phyloP scores from a whole-genome alignment of 1,139 yeast species.

The Saccharomyces hybrid region DNA sequence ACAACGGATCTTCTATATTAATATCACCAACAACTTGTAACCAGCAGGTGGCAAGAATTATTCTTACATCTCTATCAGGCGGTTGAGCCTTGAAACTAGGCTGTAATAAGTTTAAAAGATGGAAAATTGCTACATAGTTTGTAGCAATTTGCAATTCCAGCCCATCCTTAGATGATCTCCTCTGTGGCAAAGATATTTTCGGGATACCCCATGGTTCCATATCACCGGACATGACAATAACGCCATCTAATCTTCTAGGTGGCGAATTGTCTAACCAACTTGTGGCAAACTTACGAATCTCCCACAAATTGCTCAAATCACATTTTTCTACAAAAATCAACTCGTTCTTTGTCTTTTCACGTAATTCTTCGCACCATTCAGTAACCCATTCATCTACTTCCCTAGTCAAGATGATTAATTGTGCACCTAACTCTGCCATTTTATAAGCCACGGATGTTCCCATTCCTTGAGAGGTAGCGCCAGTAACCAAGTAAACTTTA shows the following conservation, averaged over 20 bases:
- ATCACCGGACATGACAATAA: constrained; percentile 82
- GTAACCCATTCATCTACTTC: constrained; percentile 68
- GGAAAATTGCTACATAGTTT: constrained; percentile 76
- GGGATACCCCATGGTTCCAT: constrained; percentile 50
- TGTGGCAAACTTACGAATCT: constrained; percentile 87
- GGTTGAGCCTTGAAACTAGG: constrained; percentile 87
- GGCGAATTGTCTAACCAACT: constrained; percentile 89
- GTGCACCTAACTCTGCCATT: constrained; percentile 79
- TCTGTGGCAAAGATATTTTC: constrained; percentile 20
- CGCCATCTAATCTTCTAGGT: constrained; percentile 83
- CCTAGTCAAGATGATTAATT: constrained; percentile 65
- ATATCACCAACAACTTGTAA: constrained; percentile 66
- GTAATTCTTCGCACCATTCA: constrained; percentile 70
- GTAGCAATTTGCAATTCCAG: constrained; percentile 77
- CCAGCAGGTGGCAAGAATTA: constrained; percentile 68
- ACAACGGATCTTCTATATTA: constrained; percentile 59
- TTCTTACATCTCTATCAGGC: constrained; percentile 86
- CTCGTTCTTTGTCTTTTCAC: constrained; percentile 61
- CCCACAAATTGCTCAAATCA: constrained; percentile 65
- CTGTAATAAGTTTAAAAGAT: constrained; percentile 63
- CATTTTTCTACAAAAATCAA: constrained; percentile 85
- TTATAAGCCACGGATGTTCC: constrained; percentile 74
- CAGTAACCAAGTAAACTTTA: constrained; percentile 71
- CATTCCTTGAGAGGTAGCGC: constrained; percentile 80
- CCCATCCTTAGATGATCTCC: constrained; percentile 71